Evolutionary conservation across 371 early-diverging fungal genomes (phyloP), one percentile per base, ranked within the genome.

Genomic region (Massospora cicadina): DNA sequence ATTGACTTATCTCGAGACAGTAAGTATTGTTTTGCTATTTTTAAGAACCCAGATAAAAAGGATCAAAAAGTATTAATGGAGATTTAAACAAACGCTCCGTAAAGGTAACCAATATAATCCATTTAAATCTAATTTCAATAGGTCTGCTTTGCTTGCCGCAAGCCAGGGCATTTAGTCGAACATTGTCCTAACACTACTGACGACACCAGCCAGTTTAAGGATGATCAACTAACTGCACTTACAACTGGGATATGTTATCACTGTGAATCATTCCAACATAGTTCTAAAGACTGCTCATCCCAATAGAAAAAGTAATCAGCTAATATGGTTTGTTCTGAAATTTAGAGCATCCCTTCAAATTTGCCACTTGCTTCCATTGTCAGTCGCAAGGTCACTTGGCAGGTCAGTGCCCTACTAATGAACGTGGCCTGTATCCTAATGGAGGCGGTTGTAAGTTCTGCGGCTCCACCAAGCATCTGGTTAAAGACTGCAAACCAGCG

Each of bases 391-490:
- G 96, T 0, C 96, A 95, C 69, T 72, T 95, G 61, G 77, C 93
- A 26, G 73, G 82, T 28, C 73, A 81, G 65, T 95, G 95, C 65
- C 83, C 86, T 10, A 75, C 89, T 71, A 95, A 95, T 74, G 86
- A 86, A 29, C 78, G 80, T 65, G 95, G 95, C 1, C 63, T 95
- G 67, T 94, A 93, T 70, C 91, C 91, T 0, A 87, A 93, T 65
- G 95, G 95, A 43, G 96, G 96, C 7, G 72, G 83, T 32, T 95
- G 95, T 75, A 79, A 81, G 58, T 89, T 81, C 73, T 95, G 95
- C 68, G 86, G 87, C 25, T 81, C 85, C 61, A 84, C 86, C 0
- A 80, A 85, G 68, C 96, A 95, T 71, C 76, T 90, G 54, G 88
- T 88, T 1, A 83, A 79, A 65, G 90, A 95, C 63, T 95, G 96